Evolutionary conservation across 768 basidiomycete genomes (phyloP).

Genomic region (Russula ochroleuca): DNA sequence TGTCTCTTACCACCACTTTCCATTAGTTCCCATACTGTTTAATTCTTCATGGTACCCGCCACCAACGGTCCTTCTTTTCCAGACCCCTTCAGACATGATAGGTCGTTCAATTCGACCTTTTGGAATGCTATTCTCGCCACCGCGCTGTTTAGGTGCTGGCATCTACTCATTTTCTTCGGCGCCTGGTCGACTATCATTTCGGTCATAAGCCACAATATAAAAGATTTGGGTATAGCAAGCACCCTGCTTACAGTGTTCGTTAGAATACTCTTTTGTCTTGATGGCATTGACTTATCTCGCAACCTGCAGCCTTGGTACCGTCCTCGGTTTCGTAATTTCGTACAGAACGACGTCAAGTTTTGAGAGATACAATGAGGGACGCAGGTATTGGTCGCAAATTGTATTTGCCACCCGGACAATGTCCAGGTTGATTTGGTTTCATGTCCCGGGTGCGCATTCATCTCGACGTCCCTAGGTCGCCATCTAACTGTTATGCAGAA

Average conservation of each 20-base stretch:
- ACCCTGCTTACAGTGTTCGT: constrained; percentile 69
- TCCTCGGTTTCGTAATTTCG: constrained; percentile 70
- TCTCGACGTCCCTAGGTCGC: neutral
- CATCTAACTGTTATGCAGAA: constrained; percentile 26
- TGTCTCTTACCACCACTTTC: constrained; percentile 5
- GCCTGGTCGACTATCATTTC: constrained; percentile 59
- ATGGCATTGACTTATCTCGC: constrained; percentile 28
- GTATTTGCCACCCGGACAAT: constrained; percentile 52
- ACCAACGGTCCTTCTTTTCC: constrained; percentile 15
- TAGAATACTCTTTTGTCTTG: neutral
- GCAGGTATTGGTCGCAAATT: constrained; percentile 66
- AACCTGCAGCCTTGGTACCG: constrained; percentile 50
- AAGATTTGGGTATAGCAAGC: constrained; percentile 42
- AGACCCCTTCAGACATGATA: constrained; percentile 27
- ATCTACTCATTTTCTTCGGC: constrained; percentile 59
- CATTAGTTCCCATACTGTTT: neutral
- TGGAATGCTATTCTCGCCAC: constrained; percentile 37
- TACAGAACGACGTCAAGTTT: constrained; percentile 70
- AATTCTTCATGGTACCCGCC: neutral
- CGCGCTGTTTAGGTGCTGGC: constrained; percentile 57
- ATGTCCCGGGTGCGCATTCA: constrained; percentile 48
- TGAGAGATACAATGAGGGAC: constrained; percentile 73
- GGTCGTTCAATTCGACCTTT: constrained; percentile 20
- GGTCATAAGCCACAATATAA: constrained; percentile 46
- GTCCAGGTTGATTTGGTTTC: constrained; percentile 63